These are phyloP conservation scores for Leccinum variicolor DNA, from an alignment of 768 basidiomycete genomes.

Conservation along the genomic window DNA sequence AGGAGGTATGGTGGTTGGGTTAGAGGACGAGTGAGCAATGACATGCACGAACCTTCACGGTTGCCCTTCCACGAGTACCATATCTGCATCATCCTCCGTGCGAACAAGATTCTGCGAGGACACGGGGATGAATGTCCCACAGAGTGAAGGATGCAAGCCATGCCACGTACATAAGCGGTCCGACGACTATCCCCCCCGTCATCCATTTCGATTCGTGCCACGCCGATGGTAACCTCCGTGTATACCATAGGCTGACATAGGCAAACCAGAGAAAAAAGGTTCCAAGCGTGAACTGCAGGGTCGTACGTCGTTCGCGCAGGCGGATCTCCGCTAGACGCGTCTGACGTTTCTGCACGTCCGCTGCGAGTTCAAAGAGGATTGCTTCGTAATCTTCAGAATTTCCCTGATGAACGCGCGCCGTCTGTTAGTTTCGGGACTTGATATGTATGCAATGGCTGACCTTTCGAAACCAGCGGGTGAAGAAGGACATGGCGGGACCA, in stretches of 20 bases:
- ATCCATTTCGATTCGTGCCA: slow-evolving; percentile 31
- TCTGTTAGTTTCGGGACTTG: not conserved
- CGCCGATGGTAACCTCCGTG: slow-evolving; percentile 46
- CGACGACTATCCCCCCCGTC: slow-evolving; percentile 53
- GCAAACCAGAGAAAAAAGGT: slow-evolving; percentile 69
- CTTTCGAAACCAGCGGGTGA: slow-evolving; percentile 29
- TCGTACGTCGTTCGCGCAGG: slow-evolving; percentile 77
- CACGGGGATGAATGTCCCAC: not conserved
- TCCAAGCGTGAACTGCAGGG: slow-evolving; percentile 74
- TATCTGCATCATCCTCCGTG: slow-evolving; percentile 74
- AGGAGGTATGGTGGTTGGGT: not conserved
- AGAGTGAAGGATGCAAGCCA: not conserved
- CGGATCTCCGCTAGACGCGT: slow-evolving; percentile 76
- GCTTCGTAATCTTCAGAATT: slow-evolving; percentile 69
- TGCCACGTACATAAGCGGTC: slow-evolving; percentile 72
- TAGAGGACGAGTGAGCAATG: not conserved
- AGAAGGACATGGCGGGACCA: slow-evolving; percentile 26
- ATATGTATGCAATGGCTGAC: slow-evolving; percentile 5
- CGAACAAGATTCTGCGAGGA: slow-evolving; percentile 60
- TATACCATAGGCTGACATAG: slow-evolving; percentile 75
- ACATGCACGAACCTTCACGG: slow-evolving; percentile 57
- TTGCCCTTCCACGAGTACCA: slow-evolving; percentile 82
- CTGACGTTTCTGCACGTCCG: slow-evolving; percentile 71
- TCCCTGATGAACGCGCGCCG: slow-evolving; percentile 7
- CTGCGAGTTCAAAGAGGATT: slow-evolving; percentile 61